phyloP scores from a whole-genome alignment of 2,329 filamentous ascomycete genomes.

The Moelleriella libera region DNA sequence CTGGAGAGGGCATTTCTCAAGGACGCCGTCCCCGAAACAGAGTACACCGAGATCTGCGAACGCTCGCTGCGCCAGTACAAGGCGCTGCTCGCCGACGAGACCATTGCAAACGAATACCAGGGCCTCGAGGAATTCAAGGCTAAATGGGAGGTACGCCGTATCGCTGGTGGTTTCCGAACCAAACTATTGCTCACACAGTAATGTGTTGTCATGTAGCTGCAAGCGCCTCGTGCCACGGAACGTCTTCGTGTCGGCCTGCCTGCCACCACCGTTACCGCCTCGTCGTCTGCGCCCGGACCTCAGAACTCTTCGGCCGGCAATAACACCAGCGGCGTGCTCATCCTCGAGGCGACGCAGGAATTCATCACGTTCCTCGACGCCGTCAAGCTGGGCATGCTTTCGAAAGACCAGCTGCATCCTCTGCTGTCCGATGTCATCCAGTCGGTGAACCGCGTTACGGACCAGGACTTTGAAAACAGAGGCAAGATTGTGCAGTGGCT shows the following conservation, averaged over 20 bases:
- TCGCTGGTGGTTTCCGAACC: too few species aligned
- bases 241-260: constrained; percentile 85
- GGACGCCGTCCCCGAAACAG: constrained; percentile 78
- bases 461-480: constrained; percentile 85
- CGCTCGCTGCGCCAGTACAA: constrained; percentile 93
- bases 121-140: constrained; percentile 84
- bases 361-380: constrained; percentile 98
- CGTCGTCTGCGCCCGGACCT: constrained; percentile 27
- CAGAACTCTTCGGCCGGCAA: constrained; percentile 27
- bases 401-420: constrained; percentile 94
- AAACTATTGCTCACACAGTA: too few species aligned
- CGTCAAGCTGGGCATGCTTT: constrained; percentile 77
- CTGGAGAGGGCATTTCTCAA: constrained; percentile 94
- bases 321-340: constrained; percentile 49
- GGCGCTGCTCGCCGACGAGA: constrained; percentile 80
- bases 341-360: constrained; percentile 86
- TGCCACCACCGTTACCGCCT: constrained; percentile 57
- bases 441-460: constrained; percentile 92
- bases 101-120: constrained; percentile 75
- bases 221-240: constrained; percentile 88
- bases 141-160: constrained; percentile 62
- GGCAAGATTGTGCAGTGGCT: constrained; percentile 98
- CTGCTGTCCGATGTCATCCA: constrained; percentile 92
- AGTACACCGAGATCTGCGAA: constrained; percentile 95
- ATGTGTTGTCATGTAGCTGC: constrained; percentile 44